Evolutionary conservation across 495 filamentous ascomycete species (phyloP), one percentile per base, ranked within the genome.

Genomic region (Penicillium cinerascens): DNA sequence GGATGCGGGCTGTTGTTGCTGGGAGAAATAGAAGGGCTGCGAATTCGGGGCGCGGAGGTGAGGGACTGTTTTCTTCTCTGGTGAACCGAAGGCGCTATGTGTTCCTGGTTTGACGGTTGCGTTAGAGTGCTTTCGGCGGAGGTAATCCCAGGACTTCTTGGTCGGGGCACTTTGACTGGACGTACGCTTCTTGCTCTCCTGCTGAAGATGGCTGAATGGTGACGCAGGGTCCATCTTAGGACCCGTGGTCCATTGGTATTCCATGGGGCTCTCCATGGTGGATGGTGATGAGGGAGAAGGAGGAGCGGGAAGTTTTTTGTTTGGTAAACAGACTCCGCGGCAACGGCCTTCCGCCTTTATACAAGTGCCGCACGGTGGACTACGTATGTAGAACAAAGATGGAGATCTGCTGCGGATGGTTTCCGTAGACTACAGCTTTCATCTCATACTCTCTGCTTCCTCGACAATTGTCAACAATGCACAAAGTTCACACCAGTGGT

Each of bases 231-330:
- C 76, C 79, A 18, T 74, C 77, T 54, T 86, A 75, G 77, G 76
- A 87, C 66, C 85, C 78, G 61, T 81, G 87, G 67, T 87, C 84
- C 84, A 87, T 87, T 6, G 83, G 84, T 80, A 51, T 83, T 82
- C 56, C 76, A 72, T 3, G 77, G 72, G 68, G 47, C 61, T 67
- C 18, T 72, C 67, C 68, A 73, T 78, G 66, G 69, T 79, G 43
- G 59, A 49, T 49, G 47, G 20, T 48, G 49, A 39, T 47, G 51
- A 54, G 51, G 44, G 35, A 23, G 45, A 51, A 37, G 47, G 48
- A 40, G 51, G 51, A 59, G 38, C 42, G 43, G 47, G 39, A 55
- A 58, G 43, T 51, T 60, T 62, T 63, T 66, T 60, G 56, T 66
- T 60, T 55, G 63, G 63, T 65, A 65, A 63, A 63, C 57, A 65